A percentile compares a stretch with the other conserved stretches of the same genome.
Conservation (phyloP, 1,284 basidiomycete species). For the Polyporus tsugae region DNA sequence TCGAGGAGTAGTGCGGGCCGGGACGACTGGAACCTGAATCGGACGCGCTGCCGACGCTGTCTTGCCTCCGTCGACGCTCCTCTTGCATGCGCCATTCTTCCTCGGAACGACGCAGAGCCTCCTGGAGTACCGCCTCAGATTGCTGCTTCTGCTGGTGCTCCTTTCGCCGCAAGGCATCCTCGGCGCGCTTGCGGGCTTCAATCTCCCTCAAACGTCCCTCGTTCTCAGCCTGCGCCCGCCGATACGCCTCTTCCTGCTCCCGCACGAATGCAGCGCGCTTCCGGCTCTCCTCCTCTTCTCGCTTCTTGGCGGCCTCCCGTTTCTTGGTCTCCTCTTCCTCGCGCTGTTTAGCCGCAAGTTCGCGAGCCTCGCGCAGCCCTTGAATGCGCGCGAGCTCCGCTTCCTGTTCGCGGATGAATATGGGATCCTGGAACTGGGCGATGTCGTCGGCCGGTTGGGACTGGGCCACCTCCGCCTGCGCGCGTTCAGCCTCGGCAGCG, state of each 20-base stretch:
- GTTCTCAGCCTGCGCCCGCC: conserved; percentile 19
- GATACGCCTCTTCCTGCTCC: conserved; percentile 32
- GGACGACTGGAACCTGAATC: conserved; percentile 27
- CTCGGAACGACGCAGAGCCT: conserved; percentile 27
- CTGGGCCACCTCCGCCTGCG: conserved; percentile 8
- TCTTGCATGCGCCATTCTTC: conserved; percentile 25
- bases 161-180: conserved; percentile 25
- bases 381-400: conserved; percentile 29
- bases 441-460: conserved; percentile 10
- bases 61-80: conserved; percentile 35
- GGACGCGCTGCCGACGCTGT: conserved; percentile 38
- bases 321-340: conserved; percentile 20
- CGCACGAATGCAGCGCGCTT: conserved; percentile 15
- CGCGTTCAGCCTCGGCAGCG: conserved; percentile 11
- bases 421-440: conserved; percentile 27
- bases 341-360: conserved; percentile 16
- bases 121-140: conserved; percentile 21
- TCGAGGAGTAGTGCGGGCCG: conserved; percentile 22
- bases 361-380: conserved; percentile 17
- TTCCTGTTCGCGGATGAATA: conserved; percentile 37
- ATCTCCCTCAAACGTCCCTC: conserved; percentile 22
- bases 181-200: conserved; percentile 27
- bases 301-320: conserved; percentile 13
- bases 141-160: conserved; percentile 18
- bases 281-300: conserved; percentile 19